These are phyloP conservation scores for Paraconiothyrium brasiliense DNA, from an alignment of 2,329 filamentous ascomycete species.

Conservation along the genomic window DNA sequence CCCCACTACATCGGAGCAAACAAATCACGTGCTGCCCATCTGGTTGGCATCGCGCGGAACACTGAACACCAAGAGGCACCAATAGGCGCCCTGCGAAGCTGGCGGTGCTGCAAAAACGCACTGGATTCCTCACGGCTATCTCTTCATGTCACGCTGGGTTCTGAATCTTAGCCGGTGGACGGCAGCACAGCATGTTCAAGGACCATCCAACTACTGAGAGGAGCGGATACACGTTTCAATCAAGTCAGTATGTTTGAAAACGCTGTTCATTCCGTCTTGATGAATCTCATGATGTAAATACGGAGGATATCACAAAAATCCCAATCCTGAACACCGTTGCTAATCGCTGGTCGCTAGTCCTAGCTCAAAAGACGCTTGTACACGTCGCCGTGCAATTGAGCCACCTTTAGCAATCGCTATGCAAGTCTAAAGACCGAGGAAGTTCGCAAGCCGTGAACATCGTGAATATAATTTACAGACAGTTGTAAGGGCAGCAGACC, in stretches of 20 bases:
- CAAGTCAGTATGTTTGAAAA: background rate
- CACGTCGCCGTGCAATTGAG: background rate
- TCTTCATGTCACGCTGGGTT: background rate
- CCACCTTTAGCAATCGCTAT: background rate
- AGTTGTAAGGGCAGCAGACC: background rate
- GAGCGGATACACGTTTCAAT: background rate
- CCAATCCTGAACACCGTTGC: constrained; percentile 8
- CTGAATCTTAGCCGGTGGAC: background rate
- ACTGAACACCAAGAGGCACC: background rate
- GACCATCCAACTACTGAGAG: background rate
- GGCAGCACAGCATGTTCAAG: background rate
- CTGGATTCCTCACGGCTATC: background rate
- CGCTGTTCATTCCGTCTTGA: constrained; percentile 3
- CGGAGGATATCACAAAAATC: constrained; percentile 1
- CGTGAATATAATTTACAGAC: constrained; percentile 6
- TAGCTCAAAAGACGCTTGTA: background rate
- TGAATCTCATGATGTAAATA: background rate
- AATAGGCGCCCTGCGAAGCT: background rate
- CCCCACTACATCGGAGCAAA: background rate
- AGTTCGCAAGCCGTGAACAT: background rate
- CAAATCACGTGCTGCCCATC: background rate
- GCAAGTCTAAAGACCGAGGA: constrained; percentile 1
- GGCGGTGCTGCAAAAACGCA: background rate
- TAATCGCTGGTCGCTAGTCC: background rate
- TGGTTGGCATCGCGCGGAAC: background rate